Evolutionary conservation across 495 filamentous ascomycete species (phyloP).

Genomic region (Xanthoparmelia taractica): DNA sequence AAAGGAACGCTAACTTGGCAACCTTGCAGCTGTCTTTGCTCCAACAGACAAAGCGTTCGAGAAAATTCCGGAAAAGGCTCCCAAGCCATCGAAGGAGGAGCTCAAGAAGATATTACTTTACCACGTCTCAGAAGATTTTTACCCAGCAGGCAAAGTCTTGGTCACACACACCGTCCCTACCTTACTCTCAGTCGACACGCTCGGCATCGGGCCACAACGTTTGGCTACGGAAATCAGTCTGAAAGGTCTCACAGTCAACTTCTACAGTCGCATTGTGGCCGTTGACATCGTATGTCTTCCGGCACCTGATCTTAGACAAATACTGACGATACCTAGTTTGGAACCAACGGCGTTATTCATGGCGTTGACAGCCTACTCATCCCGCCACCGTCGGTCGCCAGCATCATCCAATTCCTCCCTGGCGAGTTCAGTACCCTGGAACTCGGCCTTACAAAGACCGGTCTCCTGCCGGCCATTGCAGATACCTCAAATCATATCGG

Average conservation of each 20-base stretch:
- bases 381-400: conserved; percentile 56
- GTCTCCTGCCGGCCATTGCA: conserved; percentile 44
- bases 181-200: conserved; percentile 42
- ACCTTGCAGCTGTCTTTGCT: conserved; percentile 59
- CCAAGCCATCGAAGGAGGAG: conserved; percentile 52
- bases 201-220: conserved; percentile 59
- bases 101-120: conserved; percentile 60
- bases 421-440: conserved; percentile 66
- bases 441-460: conserved; percentile 62
- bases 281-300: conserved; percentile 51
- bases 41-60: conserved; percentile 69
- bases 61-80: conserved; percentile 49
- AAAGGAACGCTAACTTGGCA: not conserved
- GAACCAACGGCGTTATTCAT: conserved; percentile 74
- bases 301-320: not conserved
- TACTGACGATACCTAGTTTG: conserved; percentile 35
- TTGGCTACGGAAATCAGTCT: conserved; percentile 51
- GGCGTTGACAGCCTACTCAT: conserved; percentile 61
- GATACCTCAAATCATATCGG: conserved; percentile 41
- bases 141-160: conserved; percentile 51
- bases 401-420: conserved; percentile 60
- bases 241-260: conserved; percentile 62
- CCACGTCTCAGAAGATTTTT: conserved; percentile 58
- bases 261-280: conserved; percentile 56
- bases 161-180: conserved; percentile 65